These are phyloP conservation scores for Circinella umbellata DNA, from an alignment of 371 early-diverging fungal species.

Conservation along the genomic window DNA sequence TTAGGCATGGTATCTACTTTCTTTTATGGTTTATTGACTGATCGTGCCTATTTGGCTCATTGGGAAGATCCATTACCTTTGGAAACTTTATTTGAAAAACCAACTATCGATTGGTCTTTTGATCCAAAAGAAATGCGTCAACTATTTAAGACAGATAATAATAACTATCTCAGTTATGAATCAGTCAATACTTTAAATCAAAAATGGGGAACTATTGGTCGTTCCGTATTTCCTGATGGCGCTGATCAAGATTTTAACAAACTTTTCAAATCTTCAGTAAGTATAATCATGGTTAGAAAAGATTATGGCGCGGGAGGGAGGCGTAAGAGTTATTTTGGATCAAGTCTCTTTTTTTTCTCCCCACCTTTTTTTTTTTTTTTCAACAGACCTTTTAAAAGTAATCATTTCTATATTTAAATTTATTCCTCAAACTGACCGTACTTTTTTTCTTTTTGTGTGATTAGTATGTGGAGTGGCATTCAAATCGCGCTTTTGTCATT, in stretches of 20 bases:
- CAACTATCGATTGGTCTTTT: slow-evolving; percentile 49
- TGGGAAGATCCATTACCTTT: slow-evolving; percentile 48
- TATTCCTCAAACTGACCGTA: neutral
- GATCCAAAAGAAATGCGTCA: slow-evolving; percentile 43
- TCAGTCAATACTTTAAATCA: slow-evolving; percentile 43
- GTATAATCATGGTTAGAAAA: neutral
- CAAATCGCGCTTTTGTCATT: slow-evolving; percentile 54
- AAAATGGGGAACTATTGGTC: slow-evolving; percentile 32
- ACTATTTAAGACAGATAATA: slow-evolving; percentile 24
- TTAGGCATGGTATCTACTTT: slow-evolving; percentile 58
- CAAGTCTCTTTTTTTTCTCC: neutral
- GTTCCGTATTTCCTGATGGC: slow-evolving; percentile 42
- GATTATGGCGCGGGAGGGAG: too few species aligned
- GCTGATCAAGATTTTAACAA: slow-evolving; percentile 43
- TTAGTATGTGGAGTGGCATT: slow-evolving; percentile 45
- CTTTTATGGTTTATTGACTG: slow-evolving; percentile 51
- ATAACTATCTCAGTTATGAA: slow-evolving; percentile 27
- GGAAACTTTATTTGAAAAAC: slow-evolving; percentile 48
- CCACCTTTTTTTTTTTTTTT: neutral
- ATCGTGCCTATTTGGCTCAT: slow-evolving; percentile 43
- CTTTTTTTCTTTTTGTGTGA: neutral
- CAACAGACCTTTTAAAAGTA: too few species aligned
- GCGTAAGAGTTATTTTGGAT: too few species aligned
- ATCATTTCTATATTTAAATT: neutral
- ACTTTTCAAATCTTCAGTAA: slow-evolving; percentile 52